These are phyloP conservation scores for Epichloe aotearoae DNA, from an alignment of 2,329 filamentous ascomycete genomes.

Conservation along the genomic window DNA sequence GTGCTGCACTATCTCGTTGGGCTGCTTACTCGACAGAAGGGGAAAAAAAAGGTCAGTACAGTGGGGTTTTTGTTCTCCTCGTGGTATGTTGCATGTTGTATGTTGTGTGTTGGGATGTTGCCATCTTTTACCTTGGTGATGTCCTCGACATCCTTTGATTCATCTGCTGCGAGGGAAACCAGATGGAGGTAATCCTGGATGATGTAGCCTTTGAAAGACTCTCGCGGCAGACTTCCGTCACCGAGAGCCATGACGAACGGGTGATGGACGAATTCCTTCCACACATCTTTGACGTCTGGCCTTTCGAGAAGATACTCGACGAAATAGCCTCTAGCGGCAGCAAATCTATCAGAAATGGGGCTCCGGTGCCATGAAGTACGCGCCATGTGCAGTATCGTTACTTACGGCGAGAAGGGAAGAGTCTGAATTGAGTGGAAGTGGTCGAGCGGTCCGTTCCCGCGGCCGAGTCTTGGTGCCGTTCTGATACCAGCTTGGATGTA, in stretches of 20 bases:
- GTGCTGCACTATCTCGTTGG: constrained; percentile 52
- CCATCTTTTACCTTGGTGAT: constrained; percentile 45
- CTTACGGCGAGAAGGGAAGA: constrained; percentile 54
- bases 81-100: not conserved
- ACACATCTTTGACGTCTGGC: constrained; percentile 58
- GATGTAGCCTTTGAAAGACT: constrained; percentile 78
- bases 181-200: constrained; percentile 88
- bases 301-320: constrained; percentile 70
- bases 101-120: not conserved
- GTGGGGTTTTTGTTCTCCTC: not conserved
- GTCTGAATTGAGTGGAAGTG: constrained; percentile 62
- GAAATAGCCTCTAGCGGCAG: constrained; percentile 52
- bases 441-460: constrained; percentile 60
- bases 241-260: constrained; percentile 70
- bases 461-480: constrained; percentile 47
- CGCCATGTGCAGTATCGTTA: constrained; percentile 4
- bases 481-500: constrained; percentile 63
- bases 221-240: constrained; percentile 57
- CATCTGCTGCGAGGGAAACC: constrained; percentile 75
- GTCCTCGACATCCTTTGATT: constrained; percentile 59
- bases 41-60: not conserved
- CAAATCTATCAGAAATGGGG: not conserved
- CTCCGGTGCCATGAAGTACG: not conserved
- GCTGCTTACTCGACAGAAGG: constrained; percentile 11
- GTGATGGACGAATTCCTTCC: constrained; percentile 68